Percentiles rank a stretch among this genome's conserved stretches.
Conservation (phyloP, 176 grass and related monocot species). For the Olyra latifolia region DNA sequence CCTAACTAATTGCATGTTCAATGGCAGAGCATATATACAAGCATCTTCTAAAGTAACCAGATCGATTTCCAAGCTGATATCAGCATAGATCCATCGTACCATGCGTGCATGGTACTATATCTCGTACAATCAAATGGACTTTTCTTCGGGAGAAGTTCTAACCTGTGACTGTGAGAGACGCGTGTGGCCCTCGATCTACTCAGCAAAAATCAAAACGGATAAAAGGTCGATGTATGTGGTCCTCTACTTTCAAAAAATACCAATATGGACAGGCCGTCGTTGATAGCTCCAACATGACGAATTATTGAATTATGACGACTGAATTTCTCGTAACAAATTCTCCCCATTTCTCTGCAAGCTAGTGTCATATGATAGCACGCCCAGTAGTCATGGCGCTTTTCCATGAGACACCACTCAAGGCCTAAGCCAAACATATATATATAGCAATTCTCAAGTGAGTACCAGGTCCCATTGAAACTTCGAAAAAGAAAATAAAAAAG, state of each 20-base stretch:
- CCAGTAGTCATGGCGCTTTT: slow-evolving; percentile 6
- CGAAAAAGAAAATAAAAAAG: not conserved
- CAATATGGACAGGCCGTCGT: not conserved
- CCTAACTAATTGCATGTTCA: not conserved
- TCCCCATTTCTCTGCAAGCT: not conserved
- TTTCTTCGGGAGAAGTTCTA: slow-evolving; percentile 6
- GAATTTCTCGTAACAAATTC: not conserved
- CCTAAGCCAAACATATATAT: not conserved
- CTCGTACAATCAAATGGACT: not conserved
- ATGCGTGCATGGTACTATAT: not conserved
- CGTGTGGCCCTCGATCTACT: not conserved
- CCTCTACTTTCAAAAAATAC: not conserved
- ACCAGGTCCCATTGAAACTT: slow-evolving; percentile 10
- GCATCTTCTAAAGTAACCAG: not conserved
- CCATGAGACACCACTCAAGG: not conserved
- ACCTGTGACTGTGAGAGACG: slow-evolving; percentile 15
- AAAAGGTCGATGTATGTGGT: not conserved
- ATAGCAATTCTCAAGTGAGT: not conserved
- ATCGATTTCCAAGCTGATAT: not conserved
- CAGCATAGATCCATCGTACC: not conserved
- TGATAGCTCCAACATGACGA: not conserved
- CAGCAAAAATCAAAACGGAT: slow-evolving; percentile 11
- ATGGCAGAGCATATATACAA: not conserved
- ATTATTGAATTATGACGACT: no score
- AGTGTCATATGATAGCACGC: not conserved